Conservation (phyloP, 1,139 yeast genomes). For the Lodderomyces metapsilosis region DNA sequence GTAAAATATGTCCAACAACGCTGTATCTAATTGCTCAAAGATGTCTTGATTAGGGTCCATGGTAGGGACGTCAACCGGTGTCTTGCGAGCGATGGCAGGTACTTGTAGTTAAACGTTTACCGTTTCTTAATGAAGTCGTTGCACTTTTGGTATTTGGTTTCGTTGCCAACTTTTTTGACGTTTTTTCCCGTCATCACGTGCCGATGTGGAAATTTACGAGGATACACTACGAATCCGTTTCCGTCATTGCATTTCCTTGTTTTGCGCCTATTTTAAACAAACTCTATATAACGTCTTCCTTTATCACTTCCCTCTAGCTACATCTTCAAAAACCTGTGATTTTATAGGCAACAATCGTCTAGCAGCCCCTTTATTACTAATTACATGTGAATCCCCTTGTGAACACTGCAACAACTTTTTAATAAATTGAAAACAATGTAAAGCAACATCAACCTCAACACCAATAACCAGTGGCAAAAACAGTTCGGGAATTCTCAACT, state of each 20-base stretch:
- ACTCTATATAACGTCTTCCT: too few species aligned
- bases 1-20: conserved; percentile 22
- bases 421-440: conserved; percentile 35
- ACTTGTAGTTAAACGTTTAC: too few species aligned
- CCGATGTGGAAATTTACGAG: too few species aligned
- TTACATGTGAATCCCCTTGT: conserved; percentile 27
- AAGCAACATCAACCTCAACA: conserved; percentile 22
- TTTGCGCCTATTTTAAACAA: too few species aligned
- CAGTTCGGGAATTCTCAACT: conserved; percentile 24
- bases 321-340: conserved; percentile 6
- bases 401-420: conserved; percentile 26
- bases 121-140: too few species aligned
- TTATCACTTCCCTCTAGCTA: conserved; percentile 2
- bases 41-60: conserved; percentile 19
- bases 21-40: conserved; percentile 23
- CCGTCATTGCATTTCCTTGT: too few species aligned
- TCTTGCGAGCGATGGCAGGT: too few species aligned
- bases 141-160: too few species aligned
- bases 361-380: conserved; percentile 31
- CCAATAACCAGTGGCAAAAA: conserved; percentile 21
- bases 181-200: too few species aligned
- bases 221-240: too few species aligned
- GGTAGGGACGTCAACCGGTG: too few species aligned
- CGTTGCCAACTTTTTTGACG: too few species aligned
- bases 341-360: conserved; percentile 21